Evolutionary conservation across 345 rosid genomes (phyloP), one percentile per base, ranked within the genome.

Genomic region (Melastoma malabathricum): DNA sequence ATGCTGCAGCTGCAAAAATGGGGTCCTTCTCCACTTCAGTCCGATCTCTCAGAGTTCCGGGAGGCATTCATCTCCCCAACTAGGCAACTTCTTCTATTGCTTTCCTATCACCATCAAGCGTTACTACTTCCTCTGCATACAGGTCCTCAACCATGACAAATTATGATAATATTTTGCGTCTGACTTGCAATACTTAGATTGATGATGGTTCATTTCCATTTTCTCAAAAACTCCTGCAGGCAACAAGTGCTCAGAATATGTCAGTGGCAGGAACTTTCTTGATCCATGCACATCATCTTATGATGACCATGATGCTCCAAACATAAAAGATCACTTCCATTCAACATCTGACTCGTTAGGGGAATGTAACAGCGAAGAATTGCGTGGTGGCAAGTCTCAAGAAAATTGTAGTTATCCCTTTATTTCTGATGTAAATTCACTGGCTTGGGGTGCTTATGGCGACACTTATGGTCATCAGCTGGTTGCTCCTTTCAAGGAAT

Each of bases 51-150:
- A 18, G 97, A 92, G 55, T 92, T 72, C 69, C 84, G 79, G 5
- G 93, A 87, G 62, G 98, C 83, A 63, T 87, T 82, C 67, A 74
- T 92, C 27, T 92, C 98, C 57, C 98, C 98, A 3, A 71, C 90
- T 52, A 84, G 83, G 71, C 76, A 81, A 61, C 71, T 68, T 50
- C 44, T 87, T 52, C 62, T 77, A 51, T 44, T 87, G 64, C 90
- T 77, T 41, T 92, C 97, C 0, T 61, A 79, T 67, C 77, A 87
- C 41, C 69, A 73, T 23, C 82, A 84, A 65, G 90, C 88, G 48
- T 56, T 83, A 51, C 62, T 92, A 56, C 76, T 92, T 58, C 98
- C 97, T 54, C 73, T 92, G 60, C 52, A 52, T 62, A 54, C 68
- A 53, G 94, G 95, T 82, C 57, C 71, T 52, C 9, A 10, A 29